Evolutionary conservation across 192 early-diverging fungal genomes (phyloP), one percentile per base, ranked within the genome.

Genomic region (Coemansia sp.): DNA sequence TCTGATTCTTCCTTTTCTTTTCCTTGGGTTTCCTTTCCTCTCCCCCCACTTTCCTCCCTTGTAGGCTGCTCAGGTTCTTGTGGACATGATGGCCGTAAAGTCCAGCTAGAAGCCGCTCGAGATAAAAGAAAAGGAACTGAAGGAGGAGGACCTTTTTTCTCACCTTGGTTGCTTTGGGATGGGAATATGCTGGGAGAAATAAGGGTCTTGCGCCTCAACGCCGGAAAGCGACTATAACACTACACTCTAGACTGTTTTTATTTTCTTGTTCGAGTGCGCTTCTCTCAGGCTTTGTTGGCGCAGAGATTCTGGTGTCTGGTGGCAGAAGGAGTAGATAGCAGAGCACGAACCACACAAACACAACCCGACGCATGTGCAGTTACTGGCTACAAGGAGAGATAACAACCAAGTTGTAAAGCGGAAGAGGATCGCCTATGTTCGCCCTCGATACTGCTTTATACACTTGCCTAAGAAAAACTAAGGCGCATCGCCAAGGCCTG

Each of bases 281-380:
- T 23, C 18, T 18, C 7, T 56, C 18, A 9, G 53, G 5, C 53
- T 37, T 37, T 37, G n/a, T n/a, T 48, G 18, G 23, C 46, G 23
- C 20, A 3, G 20, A 42, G 15, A 42, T 6, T n/a, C n/a, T n/a
- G 5, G 35, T 37, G 5, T 37, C 18, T 64, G 58, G 29, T 82
- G 68, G 66, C 91, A 93, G 40, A 84, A 83, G 23, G 75, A 63
- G 68, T 90, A 92, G 66, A 92, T 90, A 8, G 23, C 46, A 48
- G 21, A 20, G 40, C 15, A 15, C 21, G 2, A 25, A 48, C 42
- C 35, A 37, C 35, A 37, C 5, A 5, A 37, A 12, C 35, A 37
- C 35, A 37, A n/a, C 35, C 12, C 12, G 5, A 37, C 35, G 12
- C 35, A 37, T 37, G 12, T n/a, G n/a, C n/a, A n/a, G n/a, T n/a